A percentile compares a stretch with the other conserved stretches of the same genome.
phyloP scores from a whole-genome alignment of 148 eudicot species.

The Limonium bicolor region DNA sequence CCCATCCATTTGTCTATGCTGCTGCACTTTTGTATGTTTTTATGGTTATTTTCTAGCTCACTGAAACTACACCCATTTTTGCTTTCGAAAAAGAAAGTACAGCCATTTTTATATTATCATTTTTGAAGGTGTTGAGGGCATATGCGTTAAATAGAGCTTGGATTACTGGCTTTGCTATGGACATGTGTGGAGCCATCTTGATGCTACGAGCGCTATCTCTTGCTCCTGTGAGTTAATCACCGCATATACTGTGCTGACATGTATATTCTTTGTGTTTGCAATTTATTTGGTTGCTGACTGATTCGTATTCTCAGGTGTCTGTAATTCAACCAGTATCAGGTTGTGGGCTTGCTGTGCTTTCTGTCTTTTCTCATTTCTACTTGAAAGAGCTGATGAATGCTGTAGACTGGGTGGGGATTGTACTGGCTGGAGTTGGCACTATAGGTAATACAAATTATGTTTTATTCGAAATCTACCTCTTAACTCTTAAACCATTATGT shows the following conservation, averaged over 20 bases:
- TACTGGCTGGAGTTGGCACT: slow-evolving; percentile 88
- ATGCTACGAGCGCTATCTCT: slow-evolving; percentile 90
- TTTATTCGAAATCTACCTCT: too few relatives aligned
- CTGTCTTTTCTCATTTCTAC: slow-evolving; percentile 90
- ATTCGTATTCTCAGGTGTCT: slow-evolving; percentile 47
- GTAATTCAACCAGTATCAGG: slow-evolving; percentile 96
- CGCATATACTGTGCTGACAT: background rate
- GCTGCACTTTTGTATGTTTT: too few relatives aligned
- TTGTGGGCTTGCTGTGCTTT: slow-evolving; percentile 94
- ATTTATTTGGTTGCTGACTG: background rate
- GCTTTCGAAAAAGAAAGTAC: too few relatives aligned
- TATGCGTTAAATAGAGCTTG: slow-evolving; percentile 75
- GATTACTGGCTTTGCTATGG: slow-evolving; percentile 76
- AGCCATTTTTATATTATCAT: background rate
- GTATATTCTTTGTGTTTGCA: too few relatives aligned
- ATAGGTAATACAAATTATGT: slow-evolving; percentile 95
- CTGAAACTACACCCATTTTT: too few relatives aligned
- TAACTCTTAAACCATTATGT: too few relatives aligned
- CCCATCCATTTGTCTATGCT: too few relatives aligned
- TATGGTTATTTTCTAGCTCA: too few relatives aligned
- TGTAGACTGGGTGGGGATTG: slow-evolving; percentile 86
- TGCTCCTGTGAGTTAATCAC: slow-evolving; percentile 63
- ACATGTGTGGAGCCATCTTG: slow-evolving; percentile 71
- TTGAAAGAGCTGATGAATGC: slow-evolving; percentile 83
- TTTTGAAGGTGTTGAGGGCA: slow-evolving; percentile 65